Conservation (phyloP, 1,284 basidiomycete genomes). For the Tremellales sp. region DNA sequence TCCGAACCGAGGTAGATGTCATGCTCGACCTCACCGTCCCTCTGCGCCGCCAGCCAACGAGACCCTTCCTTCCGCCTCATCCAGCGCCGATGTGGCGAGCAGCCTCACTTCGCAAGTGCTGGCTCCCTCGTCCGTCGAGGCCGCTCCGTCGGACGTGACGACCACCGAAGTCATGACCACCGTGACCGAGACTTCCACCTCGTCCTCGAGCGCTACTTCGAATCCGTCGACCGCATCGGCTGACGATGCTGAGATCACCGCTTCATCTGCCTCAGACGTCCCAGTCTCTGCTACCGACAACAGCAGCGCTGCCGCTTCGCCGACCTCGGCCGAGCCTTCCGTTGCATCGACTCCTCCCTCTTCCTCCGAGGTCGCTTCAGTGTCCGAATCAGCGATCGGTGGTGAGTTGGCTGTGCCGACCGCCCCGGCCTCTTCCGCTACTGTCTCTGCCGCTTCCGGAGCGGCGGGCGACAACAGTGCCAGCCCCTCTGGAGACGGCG, state of each 20-base stretch:
- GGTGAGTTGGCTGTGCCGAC: neutral
- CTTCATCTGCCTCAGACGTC: neutral
- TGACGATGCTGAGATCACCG: neutral
- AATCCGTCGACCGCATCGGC: neutral
- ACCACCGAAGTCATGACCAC: neutral
- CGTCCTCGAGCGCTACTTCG: neutral
- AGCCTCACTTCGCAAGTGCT: too few species aligned
- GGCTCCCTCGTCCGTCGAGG: too few species aligned
- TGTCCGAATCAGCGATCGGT: neutral
- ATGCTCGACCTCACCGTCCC: too few species aligned
- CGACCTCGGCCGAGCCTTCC: neutral
- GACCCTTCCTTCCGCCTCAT: neutral
- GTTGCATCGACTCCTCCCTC: neutral
- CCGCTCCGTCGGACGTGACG: too few species aligned
- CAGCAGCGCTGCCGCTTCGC: too few species aligned
- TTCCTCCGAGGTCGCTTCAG: neutral
- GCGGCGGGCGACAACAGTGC: neutral
- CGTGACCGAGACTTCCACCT: neutral
- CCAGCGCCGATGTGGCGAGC: neutral
- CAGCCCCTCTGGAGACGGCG: neutral
- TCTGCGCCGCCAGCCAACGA: neutral
- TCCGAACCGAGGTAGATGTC: too few species aligned
- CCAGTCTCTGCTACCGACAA: neutral
- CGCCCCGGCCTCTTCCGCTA: neutral
- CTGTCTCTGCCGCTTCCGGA: neutral